These are phyloP conservation scores for Phytopythium vexans DNA, from an alignment of 352 stramenopile genomes.

Conservation along the genomic window DNA sequence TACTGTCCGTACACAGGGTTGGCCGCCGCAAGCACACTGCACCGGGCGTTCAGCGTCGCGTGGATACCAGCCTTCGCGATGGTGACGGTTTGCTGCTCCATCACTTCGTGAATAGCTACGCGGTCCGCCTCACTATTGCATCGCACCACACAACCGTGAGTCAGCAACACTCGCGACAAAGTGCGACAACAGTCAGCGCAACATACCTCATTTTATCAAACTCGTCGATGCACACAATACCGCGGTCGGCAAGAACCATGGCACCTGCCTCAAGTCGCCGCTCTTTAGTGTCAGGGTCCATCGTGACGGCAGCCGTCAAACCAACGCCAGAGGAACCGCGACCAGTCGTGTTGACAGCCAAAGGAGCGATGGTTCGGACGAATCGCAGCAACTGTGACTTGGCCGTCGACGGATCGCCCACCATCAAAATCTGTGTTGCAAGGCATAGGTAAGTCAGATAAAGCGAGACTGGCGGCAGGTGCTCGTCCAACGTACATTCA, in stretches of 20 bases:
- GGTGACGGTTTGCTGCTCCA: slow-evolving; percentile 99
- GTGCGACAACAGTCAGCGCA: background rate
- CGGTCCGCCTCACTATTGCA: slow-evolving; percentile 89
- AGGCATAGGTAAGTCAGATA: background rate
- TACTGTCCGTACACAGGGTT: slow-evolving; percentile 99
- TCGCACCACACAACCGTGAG: slow-evolving; percentile 9
- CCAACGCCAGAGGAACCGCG: slow-evolving; percentile 87
- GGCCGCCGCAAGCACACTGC: slow-evolving; percentile 97
- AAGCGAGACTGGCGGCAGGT: background rate
- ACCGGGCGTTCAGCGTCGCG: slow-evolving; percentile 98
- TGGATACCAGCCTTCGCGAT: slow-evolving; percentile 99
- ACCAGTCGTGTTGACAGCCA: slow-evolving; percentile 90
- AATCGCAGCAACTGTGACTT: slow-evolving; percentile 99
- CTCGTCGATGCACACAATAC: slow-evolving; percentile 99
- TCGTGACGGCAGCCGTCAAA: slow-evolving; percentile 98
- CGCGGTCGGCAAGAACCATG: slow-evolving; percentile 99
- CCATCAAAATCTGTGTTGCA: slow-evolving; percentile 78
- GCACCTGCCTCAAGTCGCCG: slow-evolving; percentile 96
- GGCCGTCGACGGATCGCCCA: slow-evolving; percentile 98
- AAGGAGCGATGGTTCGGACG: slow-evolving; percentile 93
- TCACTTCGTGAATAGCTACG: slow-evolving; percentile 99
- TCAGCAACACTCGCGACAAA: background rate
- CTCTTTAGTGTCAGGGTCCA: slow-evolving; percentile 94
- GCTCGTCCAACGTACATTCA: slow-evolving; percentile 86
- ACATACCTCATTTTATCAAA: slow-evolving; percentile 97